Conservation (phyloP, 2,329 filamentous ascomycete species). For the Purpureocillium takamizusanense region DNA sequence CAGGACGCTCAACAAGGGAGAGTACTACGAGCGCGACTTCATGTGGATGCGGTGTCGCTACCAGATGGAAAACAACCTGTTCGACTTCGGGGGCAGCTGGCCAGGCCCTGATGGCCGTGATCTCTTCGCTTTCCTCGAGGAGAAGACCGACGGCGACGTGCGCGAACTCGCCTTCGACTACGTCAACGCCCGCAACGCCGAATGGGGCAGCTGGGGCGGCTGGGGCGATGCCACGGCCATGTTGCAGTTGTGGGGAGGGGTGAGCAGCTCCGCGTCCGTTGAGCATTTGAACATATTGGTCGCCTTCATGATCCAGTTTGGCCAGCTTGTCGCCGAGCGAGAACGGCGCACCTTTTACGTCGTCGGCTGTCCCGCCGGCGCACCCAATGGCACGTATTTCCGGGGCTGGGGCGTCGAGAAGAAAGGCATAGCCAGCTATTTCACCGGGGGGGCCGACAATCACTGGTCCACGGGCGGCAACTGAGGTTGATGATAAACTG, state of each 20-base stretch:
- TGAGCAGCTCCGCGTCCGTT: too few species aligned
- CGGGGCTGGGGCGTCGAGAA: too few species aligned
- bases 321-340: background rate
- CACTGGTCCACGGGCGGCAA: too few species aligned
- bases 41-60: slow-evolving; percentile 11
- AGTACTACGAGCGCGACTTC: slow-evolving; percentile 11
- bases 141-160: background rate
- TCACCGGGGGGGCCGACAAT: too few species aligned
- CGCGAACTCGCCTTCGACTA: too few species aligned
- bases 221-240: too few species aligned
- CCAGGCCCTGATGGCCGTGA: background rate
- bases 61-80: slow-evolving; percentile 1
- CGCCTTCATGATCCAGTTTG: background rate
- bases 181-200: too few species aligned
- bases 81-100: slow-evolving; percentile 10
- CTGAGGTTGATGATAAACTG: too few species aligned
- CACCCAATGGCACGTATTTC: too few species aligned
- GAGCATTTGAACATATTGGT: background rate
- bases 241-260: too few species aligned
- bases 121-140: background rate
- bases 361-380: background rate
- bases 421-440: too few species aligned
- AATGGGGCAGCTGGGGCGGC: too few species aligned
- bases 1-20: background rate
- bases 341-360: background rate